These are phyloP conservation scores for Chytriomyces sp. DNA, from an alignment of 192 early-diverging fungal species.

Conservation along the genomic window DNA sequence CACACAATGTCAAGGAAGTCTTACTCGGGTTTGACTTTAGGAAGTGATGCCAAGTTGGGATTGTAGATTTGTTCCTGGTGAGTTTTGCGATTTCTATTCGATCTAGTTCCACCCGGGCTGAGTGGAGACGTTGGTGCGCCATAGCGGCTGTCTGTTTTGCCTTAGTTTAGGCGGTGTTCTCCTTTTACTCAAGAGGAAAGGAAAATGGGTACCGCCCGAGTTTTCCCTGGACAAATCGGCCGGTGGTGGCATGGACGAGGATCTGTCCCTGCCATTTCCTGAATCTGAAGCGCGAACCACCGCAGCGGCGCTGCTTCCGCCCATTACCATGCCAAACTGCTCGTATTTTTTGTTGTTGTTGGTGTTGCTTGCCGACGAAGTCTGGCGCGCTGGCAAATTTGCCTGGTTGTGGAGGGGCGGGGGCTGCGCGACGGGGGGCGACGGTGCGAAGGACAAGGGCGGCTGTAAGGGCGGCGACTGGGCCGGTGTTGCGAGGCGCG, in stretches of 20 bases:
- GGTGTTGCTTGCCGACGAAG: no score
- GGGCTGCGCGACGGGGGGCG: neutral
- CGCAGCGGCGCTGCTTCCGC: slow-evolving; percentile 9
- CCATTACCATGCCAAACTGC: slow-evolving; percentile 24
- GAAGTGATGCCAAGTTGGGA: slow-evolving; percentile 27
- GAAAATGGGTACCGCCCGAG: slow-evolving; percentile 1
- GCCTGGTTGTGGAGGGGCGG: neutral
- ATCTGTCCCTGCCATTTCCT: neutral
- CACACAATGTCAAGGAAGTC: neutral
- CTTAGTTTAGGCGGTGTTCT: no score
- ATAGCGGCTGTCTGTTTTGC: no score
- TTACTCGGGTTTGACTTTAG: slow-evolving; percentile 38
- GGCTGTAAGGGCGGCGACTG: neutral
- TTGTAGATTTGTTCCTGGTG: slow-evolving; percentile 8
- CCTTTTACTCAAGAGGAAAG: no score
- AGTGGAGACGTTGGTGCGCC: slow-evolving; percentile 8
- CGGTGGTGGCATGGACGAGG: neutral
- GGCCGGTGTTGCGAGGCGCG: neutral
- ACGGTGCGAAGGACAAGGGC: neutral
- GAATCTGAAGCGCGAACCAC: neutral
- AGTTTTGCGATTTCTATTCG: slow-evolving; percentile 9
- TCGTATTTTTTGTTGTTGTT: slow-evolving; percentile 17
- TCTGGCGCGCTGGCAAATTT: neutral
- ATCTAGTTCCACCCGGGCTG: neutral
- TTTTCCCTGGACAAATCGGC: slow-evolving; percentile 2